These are phyloP conservation scores for Kodamaea alishanica DNA, from an alignment of 1,139 yeast genomes.

Conservation along the genomic window DNA sequence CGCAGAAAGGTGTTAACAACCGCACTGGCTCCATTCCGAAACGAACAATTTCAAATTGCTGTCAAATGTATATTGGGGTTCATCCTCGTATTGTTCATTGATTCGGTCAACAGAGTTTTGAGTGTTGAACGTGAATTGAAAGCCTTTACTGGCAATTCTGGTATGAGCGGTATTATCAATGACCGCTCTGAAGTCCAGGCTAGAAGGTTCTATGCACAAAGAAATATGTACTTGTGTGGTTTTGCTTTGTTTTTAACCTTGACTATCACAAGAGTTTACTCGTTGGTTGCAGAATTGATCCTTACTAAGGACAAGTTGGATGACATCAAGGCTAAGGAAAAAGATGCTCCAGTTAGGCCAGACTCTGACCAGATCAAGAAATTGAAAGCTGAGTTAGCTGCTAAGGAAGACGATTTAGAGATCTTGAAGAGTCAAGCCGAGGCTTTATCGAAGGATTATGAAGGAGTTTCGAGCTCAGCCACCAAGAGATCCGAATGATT, in stretches of 20 bases:
- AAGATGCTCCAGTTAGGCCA: conserved; percentile 20
- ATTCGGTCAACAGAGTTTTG: conserved; percentile 81
- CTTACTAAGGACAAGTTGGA: conserved; percentile 59
- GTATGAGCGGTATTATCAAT: conserved; percentile 27
- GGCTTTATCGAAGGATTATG: conserved; percentile 63
- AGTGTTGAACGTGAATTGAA: conserved; percentile 64
- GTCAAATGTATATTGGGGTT: conserved; percentile 81
- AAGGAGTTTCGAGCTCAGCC: conserved; percentile 38
- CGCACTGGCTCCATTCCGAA: conserved; percentile 65
- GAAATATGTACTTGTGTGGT: conserved; percentile 96
- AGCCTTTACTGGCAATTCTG: conserved; percentile 19
- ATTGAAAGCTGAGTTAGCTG: conserved; percentile 54
- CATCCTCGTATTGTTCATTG: conserved; percentile 79
- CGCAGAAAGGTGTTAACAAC: conserved; percentile 66
- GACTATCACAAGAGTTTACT: conserved; percentile 82
- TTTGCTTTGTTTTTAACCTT: conserved; percentile 87
- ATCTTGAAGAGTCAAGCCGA: conserved; percentile 70
- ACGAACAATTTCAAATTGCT: conserved; percentile 70
- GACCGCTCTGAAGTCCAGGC: conserved; percentile 83
- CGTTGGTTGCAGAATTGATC: conserved; percentile 73
- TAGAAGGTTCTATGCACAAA: conserved; percentile 89
- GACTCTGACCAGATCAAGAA: conserved; percentile 40
- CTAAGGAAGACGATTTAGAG: conserved; percentile 60
- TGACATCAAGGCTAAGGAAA: conserved; percentile 30
- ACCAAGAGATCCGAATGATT: conserved; percentile 4